Evolutionary conservation across 176 grass and related monocot genomes (phyloP).

Genomic region (Triticum dicoccoides): DNA sequence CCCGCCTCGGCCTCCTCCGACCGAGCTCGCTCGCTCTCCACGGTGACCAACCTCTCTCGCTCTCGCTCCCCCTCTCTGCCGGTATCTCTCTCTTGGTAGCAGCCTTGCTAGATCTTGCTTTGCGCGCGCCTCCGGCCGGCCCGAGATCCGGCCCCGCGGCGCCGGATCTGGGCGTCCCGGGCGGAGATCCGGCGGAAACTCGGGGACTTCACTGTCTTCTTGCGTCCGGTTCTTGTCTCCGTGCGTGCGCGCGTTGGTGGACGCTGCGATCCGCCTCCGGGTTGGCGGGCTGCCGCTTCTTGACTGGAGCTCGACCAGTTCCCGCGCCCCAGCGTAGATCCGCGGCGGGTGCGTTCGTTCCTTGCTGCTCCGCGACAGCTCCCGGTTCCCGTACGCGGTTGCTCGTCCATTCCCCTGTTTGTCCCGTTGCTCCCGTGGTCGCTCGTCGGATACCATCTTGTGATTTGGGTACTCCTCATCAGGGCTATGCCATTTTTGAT

Average conservation of each 20-base stretch:
- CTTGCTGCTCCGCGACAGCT: too few species aligned
- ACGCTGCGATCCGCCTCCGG: too few species aligned
- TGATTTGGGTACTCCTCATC: too few species aligned
- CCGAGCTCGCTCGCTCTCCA: background rate
- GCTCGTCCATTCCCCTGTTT: too few species aligned
- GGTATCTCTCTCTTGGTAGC: background rate
- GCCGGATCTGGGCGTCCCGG: background rate
- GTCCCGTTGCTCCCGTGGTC: too few species aligned
- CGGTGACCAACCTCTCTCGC: background rate
- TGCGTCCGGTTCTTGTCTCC: background rate
- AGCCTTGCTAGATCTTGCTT: slow-evolving; percentile 14
- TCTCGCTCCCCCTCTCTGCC: background rate
- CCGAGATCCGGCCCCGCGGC: background rate
- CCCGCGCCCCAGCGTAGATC: background rate
- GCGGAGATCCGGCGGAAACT: background rate
- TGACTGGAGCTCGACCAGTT: background rate
- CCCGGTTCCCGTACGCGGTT: too few species aligned
- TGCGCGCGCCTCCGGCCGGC: background rate
- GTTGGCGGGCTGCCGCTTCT: too few species aligned
- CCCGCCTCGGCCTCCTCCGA: background rate
- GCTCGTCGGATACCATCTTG: too few species aligned
- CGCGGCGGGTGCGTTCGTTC: background rate
- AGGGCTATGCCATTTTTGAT: too few species aligned
- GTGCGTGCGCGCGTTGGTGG: too few species aligned
- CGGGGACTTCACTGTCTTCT: too few species aligned